Evolutionary conservation across 2,329 filamentous ascomycete genomes (phyloP).

Genomic region (Sarocladiaceae sp.): DNA sequence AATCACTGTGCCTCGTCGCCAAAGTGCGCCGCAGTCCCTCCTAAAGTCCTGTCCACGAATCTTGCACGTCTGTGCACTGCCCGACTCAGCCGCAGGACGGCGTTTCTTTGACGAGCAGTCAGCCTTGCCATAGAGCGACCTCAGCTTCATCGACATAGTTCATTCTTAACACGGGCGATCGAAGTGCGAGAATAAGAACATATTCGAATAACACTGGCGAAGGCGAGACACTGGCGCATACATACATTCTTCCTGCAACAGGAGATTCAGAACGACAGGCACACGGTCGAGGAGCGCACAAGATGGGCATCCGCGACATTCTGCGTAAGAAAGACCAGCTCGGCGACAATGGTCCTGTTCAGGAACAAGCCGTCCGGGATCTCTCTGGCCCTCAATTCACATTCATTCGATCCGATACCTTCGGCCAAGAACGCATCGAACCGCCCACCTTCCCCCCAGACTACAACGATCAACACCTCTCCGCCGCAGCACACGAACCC

Average conservation of each 20-base stretch:
- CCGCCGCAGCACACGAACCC: conserved; percentile 22
- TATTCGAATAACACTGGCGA: too few species aligned
- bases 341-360: conserved; percentile 20
- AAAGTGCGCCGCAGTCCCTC: too few species aligned
- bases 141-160: too few species aligned
- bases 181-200: too few species aligned
- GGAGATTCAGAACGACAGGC: neutral
- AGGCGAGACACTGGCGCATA: too few species aligned
- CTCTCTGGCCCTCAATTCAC: conserved; percentile 63
- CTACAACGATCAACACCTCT: conserved; percentile 25
- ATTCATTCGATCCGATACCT: conserved; percentile 81
- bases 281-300: neutral
- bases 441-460: conserved; percentile 46
- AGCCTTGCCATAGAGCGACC: too few species aligned
- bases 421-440: conserved; percentile 71
- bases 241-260: too few species aligned
- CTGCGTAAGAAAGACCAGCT: conserved; percentile 50
- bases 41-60: too few species aligned
- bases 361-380: conserved; percentile 31
- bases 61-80: neutral
- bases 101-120: neutral
- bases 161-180: too few species aligned
- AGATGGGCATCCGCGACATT: conserved; percentile 49
- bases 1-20: too few species aligned
- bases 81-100: conserved; percentile 6